Conservation (phyloP, 2,329 filamentous ascomycete species). For the Lachnellula subtilissima region DNA sequence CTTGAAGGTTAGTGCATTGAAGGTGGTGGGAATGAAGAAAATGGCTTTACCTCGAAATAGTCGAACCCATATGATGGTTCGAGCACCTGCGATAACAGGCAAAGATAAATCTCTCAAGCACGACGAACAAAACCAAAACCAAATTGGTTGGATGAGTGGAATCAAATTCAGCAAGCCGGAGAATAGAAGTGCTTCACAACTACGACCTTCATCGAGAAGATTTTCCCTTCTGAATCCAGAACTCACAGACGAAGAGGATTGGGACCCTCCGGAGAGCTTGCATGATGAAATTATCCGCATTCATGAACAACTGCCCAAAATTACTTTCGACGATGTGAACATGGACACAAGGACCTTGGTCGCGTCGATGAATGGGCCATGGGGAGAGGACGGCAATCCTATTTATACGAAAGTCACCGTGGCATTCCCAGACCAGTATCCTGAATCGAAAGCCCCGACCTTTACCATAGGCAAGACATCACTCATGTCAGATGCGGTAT, state of each 20-base stretch:
- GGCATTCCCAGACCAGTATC: slow-evolving; percentile 55
- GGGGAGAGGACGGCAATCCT: slow-evolving; percentile 51
- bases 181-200: slow-evolving; percentile 12
- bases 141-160: slow-evolving; percentile 66
- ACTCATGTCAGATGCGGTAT: slow-evolving; percentile 53
- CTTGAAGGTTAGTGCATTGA: slow-evolving; percentile 30
- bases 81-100: slow-evolving; percentile 30
- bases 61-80: slow-evolving; percentile 20
- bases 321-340: slow-evolving; percentile 60
- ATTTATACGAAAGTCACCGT: slow-evolving; percentile 61
- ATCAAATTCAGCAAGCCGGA: slow-evolving; percentile 51
- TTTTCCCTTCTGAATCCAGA: slow-evolving; percentile 30
- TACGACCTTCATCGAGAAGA: slow-evolving; percentile 23
- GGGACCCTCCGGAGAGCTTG: slow-evolving; percentile 55
- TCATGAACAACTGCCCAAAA: slow-evolving; percentile 56
- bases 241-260: slow-evolving; percentile 39
- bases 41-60: slow-evolving; percentile 36
- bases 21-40: slow-evolving; percentile 35
- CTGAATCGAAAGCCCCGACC: slow-evolving; percentile 51
- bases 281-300: slow-evolving; percentile 62
- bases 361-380: slow-evolving; percentile 61
- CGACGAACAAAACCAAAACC: slow-evolving; percentile 44
- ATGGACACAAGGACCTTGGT: slow-evolving; percentile 55
- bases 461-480: slow-evolving; percentile 59
- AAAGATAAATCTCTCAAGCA: slow-evolving; percentile 23